Evolutionary conservation across 441 rosid species (phyloP).

Genomic region (Populus hybrid): DNA sequence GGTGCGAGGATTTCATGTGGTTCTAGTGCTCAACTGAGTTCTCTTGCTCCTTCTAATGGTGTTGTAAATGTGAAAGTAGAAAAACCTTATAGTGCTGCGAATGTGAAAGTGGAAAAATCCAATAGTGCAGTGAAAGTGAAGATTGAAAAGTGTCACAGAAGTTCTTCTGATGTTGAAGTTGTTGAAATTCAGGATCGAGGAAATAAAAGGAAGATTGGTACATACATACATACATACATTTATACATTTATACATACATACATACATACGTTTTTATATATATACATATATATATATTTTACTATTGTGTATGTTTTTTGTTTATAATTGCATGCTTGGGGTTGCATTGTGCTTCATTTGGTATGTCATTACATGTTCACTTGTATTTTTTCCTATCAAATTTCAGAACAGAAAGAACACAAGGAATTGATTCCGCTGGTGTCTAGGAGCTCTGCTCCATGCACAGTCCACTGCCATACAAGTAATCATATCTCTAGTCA

Average conservation of each 20-base stretch:
- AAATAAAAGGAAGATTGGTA: slow-evolving; percentile 70
- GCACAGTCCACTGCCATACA: slow-evolving; percentile 45
- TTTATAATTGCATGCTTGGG: not conserved
- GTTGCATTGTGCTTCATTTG: slow-evolving; percentile 8
- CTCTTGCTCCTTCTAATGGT: slow-evolving; percentile 25
- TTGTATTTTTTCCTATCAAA: not conserved
- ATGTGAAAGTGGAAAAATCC: slow-evolving; percentile 24
- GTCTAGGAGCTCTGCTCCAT: slow-evolving; percentile 48
- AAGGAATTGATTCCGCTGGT: slow-evolving; percentile 71
- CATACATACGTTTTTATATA: no score
- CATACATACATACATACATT: no score
- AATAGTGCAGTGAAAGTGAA: slow-evolving; percentile 31
- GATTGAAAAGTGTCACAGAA: slow-evolving; percentile 37
- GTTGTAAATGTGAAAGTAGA: slow-evolving; percentile 37
- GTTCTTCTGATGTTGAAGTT: slow-evolving; percentile 31
- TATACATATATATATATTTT: no score
- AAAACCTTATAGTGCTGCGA: slow-evolving; percentile 31
- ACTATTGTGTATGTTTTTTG: not conserved
- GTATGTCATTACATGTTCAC: not conserved
- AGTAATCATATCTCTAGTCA: slow-evolving; percentile 73
- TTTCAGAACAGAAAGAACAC: slow-evolving; percentile 69
- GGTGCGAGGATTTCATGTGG: slow-evolving; percentile 24
- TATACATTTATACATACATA: no score
- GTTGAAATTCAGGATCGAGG: slow-evolving; percentile 43
- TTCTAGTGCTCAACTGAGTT: slow-evolving; percentile 25